Evolutionary conservation across 2,329 filamentous ascomycete species (phyloP).

Genomic region (Nemania abortiva): DNA sequence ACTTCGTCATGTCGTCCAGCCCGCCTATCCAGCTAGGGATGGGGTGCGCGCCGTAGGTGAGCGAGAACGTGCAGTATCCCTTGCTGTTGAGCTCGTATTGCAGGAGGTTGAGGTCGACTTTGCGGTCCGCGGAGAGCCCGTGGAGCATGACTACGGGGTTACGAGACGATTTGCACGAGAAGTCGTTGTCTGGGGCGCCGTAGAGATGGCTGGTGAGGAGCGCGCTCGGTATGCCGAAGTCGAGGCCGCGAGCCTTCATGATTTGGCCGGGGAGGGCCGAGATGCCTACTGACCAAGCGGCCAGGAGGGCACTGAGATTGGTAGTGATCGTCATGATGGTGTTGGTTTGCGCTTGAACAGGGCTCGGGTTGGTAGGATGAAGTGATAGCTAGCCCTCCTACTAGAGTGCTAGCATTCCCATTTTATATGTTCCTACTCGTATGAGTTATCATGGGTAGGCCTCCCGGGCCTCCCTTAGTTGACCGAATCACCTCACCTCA

Average conservation of each 20-base stretch:
- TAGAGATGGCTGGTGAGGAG: slow-evolving; percentile 40
- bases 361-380: background rate
- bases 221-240: slow-evolving; percentile 40
- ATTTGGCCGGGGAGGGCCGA: slow-evolving; percentile 26
- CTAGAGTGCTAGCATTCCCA: background rate
- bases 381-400: background rate
- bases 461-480: background rate
- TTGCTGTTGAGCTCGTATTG: slow-evolving; percentile 47
- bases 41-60: slow-evolving; percentile 56
- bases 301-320: slow-evolving; percentile 18
- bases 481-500: background rate
- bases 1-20: slow-evolving; percentile 53
- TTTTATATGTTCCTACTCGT: background rate
- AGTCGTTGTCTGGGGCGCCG: slow-evolving; percentile 47
- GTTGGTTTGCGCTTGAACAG: background rate
- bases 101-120: slow-evolving; percentile 47
- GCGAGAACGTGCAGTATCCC: slow-evolving; percentile 58
- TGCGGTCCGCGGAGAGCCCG: slow-evolving; percentile 45
- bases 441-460: background rate
- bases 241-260: slow-evolving; percentile 12
- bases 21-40: slow-evolving; percentile 56
- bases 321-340: slow-evolving; percentile 17
- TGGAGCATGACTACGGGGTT: slow-evolving; percentile 64
- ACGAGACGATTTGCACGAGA: slow-evolving; percentile 43
- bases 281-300: slow-evolving; percentile 14